phyloP scores from a whole-genome alignment of 2,329 filamentous ascomycete species.

The Hypoxylon sp. region DNA sequence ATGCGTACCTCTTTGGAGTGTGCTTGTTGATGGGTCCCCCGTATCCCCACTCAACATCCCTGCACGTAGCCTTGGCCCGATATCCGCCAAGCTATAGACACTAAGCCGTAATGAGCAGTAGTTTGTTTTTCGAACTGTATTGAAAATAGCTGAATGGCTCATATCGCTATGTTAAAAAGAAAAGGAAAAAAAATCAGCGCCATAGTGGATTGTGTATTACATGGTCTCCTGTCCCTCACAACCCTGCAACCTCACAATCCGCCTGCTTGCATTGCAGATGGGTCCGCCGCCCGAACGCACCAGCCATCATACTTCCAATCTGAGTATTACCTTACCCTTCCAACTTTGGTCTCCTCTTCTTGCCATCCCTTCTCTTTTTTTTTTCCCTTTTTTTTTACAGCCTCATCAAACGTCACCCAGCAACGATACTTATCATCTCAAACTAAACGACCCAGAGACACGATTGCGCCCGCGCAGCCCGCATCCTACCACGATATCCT shows the following conservation, averaged over 20 bases:
- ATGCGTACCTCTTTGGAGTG: slow-evolving; percentile 14
- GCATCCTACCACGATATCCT: slow-evolving; percentile 7
- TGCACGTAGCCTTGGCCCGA: slow-evolving; percentile 33
- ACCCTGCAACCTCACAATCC: slow-evolving; percentile 31
- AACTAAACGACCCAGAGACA: slow-evolving; percentile 4
- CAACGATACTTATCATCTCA: slow-evolving; percentile 11
- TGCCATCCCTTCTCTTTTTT: slow-evolving; percentile 41
- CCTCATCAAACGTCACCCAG: slow-evolving; percentile 20
- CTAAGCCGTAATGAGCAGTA: no score
- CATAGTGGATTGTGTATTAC: slow-evolving; percentile 29
- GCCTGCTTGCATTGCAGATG: slow-evolving; percentile 37
- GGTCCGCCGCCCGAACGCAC: slow-evolving; percentile 40
- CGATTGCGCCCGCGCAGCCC: slow-evolving; percentile 15
- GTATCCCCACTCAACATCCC: slow-evolving; percentile 22
- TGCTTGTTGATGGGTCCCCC: slow-evolving; percentile 30
- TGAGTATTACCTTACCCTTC: slow-evolving; percentile 43
- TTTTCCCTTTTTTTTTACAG: slow-evolving; percentile 20
- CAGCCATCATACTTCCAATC: slow-evolving; percentile 37
- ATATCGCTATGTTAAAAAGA: slow-evolving; percentile 6
- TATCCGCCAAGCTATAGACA: slow-evolving; percentile 19
- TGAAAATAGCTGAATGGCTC: no score
- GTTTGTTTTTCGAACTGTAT: no score
- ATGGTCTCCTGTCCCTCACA: slow-evolving; percentile 17
- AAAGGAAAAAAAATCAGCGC: slow-evolving; percentile 14
- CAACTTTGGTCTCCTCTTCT: slow-evolving; percentile 39